phyloP scores from a whole-genome alignment of 108 stramenopile genomes.

The Bacterosira constricta region DNA sequence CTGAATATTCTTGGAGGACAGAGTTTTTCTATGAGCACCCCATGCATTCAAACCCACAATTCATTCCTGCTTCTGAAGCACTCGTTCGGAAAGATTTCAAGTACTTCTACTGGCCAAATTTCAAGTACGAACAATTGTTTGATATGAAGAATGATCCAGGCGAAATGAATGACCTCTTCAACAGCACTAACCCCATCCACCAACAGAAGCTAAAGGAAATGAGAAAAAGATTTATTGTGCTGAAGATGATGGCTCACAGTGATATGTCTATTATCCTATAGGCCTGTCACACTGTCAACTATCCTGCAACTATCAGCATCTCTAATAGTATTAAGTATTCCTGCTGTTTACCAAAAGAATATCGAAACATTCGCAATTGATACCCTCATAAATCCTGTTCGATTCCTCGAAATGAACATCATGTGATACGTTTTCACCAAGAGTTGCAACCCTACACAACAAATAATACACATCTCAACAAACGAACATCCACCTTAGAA shows the following conservation, averaged over 20 bases:
- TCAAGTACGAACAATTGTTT: slow-evolving; percentile 78
- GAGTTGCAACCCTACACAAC: neutral
- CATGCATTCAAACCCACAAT: slow-evolving; percentile 47
- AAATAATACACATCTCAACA: neutral
- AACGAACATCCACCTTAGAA: slow-evolving; percentile 58
- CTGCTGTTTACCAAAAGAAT: too few species aligned
- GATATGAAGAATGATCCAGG: slow-evolving; percentile 76
- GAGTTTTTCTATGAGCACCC: slow-evolving; percentile 85
- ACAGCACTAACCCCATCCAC: slow-evolving; percentile 42
- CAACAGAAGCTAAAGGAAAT: slow-evolving; percentile 36
- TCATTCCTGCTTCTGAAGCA: slow-evolving; percentile 77
- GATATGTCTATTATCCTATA: slow-evolving; percentile 37
- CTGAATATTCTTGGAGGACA: slow-evolving; percentile 60
- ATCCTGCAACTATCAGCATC: too few species aligned
- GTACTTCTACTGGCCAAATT: slow-evolving; percentile 86
- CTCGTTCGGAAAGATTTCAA: slow-evolving; percentile 77
- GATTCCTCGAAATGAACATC: neutral
- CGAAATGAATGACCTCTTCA: slow-evolving; percentile 73
- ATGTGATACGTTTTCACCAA: too few species aligned
- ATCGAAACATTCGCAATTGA: too few species aligned
- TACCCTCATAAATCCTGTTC: too few species aligned
- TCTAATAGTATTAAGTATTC: too few species aligned
- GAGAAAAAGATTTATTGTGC: slow-evolving; percentile 45
- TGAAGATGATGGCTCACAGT: slow-evolving; percentile 47
- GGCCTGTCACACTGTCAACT: too few species aligned